Evolutionary conservation across 2,329 filamentous ascomycete genomes (phyloP), one percentile per base, ranked within the genome.

Genomic region (Cadophora malorum): DNA sequence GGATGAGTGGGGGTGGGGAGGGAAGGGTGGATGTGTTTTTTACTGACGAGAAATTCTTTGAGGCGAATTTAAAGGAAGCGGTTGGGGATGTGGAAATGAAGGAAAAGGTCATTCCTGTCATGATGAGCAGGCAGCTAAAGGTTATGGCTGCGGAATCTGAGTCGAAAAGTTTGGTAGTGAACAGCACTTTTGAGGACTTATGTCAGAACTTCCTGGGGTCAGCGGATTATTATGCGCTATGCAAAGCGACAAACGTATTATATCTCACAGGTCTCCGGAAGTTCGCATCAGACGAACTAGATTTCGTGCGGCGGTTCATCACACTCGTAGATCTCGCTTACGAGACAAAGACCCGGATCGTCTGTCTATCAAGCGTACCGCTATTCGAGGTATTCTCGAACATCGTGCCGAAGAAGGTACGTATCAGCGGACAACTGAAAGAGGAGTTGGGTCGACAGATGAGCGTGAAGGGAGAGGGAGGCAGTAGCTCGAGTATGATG

Each of bases 271-370:
- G 64, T 9, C 47, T 69, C 14, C 67, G 67, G 2, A 60, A 67
- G 25, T 69, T 69, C 49, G 41, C 45, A 10, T 16, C 64, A 1
- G 60, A 69, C 28, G 67, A 69, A 45, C n/a, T 69, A 12, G 67
- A 67, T 53, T 67, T 56, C 28, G 67, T 65, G 12, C 61, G 67
- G 19, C 38, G 67, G 12, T 69, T 69, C 23, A 65, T 69, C 33
- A 67, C 64, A 28, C 67, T 69, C 10, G 64, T 69, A 16, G 67
- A 69, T 64, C 67, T 69, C 10, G 67, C 67, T 31, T 69, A 69
- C 28, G 64, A 69, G 53, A 52, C 64, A 1, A 69, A 67, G 47
- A 69, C 67, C 21, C 64, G 64, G 28, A 64, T 69, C n/a, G 35
- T 69, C 10, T 69, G 64, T 58, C 33, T 69, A 6, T 67, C 64